Evolutionary conservation across 805 yeast genomes (phyloP).

Genomic region (Teunomyces stri): DNA sequence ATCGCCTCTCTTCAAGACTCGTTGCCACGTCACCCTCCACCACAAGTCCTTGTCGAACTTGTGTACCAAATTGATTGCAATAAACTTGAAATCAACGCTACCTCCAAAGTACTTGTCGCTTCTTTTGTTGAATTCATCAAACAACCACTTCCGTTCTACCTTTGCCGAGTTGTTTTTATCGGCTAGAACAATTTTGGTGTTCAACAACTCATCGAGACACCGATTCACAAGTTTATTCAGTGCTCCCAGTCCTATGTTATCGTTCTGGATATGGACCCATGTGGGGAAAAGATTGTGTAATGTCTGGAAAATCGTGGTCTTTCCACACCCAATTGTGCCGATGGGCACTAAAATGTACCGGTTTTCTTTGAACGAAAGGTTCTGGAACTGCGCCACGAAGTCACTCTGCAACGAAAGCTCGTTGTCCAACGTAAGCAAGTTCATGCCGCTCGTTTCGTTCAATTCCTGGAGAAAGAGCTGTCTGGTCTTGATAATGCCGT

Average conservation of each 20-base stretch:
- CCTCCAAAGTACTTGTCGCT: slow-evolving; percentile 43
- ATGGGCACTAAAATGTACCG: slow-evolving; percentile 75
- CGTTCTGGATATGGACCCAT: slow-evolving; percentile 83
- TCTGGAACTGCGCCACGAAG: slow-evolving; percentile 12
- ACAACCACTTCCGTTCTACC: slow-evolving; percentile 66
- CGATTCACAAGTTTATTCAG: slow-evolving; percentile 48
- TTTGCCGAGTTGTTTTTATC: slow-evolving; percentile 82
- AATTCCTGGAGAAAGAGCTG: slow-evolving; percentile 54
- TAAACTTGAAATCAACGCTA: slow-evolving; percentile 45
- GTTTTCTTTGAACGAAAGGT: slow-evolving; percentile 19
- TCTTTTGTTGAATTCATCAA: slow-evolving; percentile 47
- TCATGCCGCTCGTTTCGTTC: slow-evolving; percentile 50
- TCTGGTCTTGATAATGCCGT: slow-evolving; percentile 74
- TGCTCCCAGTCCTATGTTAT: slow-evolving; percentile 54
- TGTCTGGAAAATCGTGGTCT: slow-evolving; percentile 75
- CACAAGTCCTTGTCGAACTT: slow-evolving; percentile 29
- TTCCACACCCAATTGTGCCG: slow-evolving; percentile 93
- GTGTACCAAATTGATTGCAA: slow-evolving; percentile 66
- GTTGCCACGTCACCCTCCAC: slow-evolving; percentile 51
- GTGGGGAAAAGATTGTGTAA: slow-evolving; percentile 46
- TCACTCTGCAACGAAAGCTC: slow-evolving; percentile 23
- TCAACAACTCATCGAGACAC: slow-evolving; percentile 34
- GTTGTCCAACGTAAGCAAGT: slow-evolving; percentile 51
- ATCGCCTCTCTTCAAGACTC: slow-evolving; percentile 75
- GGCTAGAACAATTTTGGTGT: slow-evolving; percentile 54